phyloP scores from a whole-genome alignment of 2,329 filamentous ascomycete genomes.

The Monilinia fructicola region DNA sequence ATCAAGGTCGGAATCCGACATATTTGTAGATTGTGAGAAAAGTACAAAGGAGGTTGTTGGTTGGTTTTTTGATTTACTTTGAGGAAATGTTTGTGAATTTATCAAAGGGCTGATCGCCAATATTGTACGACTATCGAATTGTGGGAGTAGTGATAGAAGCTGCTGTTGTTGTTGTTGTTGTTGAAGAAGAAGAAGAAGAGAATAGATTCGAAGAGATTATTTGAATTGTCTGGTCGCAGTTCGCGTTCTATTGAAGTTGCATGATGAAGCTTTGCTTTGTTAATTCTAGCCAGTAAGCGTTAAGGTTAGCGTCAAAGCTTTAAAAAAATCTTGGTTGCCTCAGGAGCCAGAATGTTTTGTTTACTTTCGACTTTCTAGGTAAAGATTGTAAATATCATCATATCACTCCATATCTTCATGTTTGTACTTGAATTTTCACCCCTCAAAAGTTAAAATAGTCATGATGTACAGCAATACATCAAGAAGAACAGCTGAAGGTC shows the following conservation, averaged over 20 bases:
- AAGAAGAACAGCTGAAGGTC: slow-evolving; percentile 57
- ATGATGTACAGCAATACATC: slow-evolving; percentile 47
- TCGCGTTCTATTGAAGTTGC: slow-evolving; percentile 8
- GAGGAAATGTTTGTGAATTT: not conserved
- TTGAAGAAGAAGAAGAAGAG: slow-evolving; percentile 15
- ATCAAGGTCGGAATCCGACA: slow-evolving; percentile 37
- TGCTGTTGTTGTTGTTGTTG: not conserved
- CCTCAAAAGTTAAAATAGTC: not conserved
- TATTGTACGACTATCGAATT: not conserved
- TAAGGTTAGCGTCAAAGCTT: slow-evolving; percentile 25
- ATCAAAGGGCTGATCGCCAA: not conserved
- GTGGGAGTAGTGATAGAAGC: too few relatives aligned
- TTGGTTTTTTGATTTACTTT: not conserved
- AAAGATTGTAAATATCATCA: not conserved
- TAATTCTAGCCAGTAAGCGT: slow-evolving; percentile 3
- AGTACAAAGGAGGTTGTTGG: slow-evolving; percentile 12
- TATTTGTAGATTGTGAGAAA: slow-evolving; percentile 24
- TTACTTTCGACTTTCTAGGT: slow-evolving; percentile 20
- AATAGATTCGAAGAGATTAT: slow-evolving; percentile 10
- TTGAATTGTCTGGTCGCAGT: slow-evolving; percentile 15
- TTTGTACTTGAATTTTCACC: slow-evolving; percentile 9
- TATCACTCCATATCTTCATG: slow-evolving; percentile 5
- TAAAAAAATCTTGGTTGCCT: slow-evolving; percentile 25
- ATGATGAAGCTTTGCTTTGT: slow-evolving; percentile 20
- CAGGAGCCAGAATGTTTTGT: slow-evolving; percentile 23